Evolutionary conservation across 2,329 filamentous ascomycete species (phyloP), one percentile per base, ranked within the genome.

Genomic region (Fusarium scirpi): DNA sequence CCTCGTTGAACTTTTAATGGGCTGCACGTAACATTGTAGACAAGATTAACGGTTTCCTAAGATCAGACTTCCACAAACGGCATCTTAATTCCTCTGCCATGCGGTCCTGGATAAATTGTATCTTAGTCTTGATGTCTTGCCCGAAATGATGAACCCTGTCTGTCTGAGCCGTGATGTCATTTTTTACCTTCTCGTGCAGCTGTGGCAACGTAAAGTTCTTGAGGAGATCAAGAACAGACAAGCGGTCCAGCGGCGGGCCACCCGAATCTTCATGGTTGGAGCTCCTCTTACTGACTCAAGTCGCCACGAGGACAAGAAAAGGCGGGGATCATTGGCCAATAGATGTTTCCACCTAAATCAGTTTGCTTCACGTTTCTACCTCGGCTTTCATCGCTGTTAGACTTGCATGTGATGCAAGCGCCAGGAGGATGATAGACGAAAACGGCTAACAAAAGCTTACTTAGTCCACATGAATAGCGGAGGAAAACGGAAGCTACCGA

Each of bases 141-240:
- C n/a, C n/a, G n/a, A n/a, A n/a, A n/a, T n/a, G n/a, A n/a, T n/a
- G n/a, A n/a, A n/a, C n/a, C n/a, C n/a, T n/a, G n/a, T n/a, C n/a
- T n/a, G n/a, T n/a, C 81, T 98, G 94, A 8, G 90, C 88, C 29
- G 91, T 91, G 62, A 98, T 86, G 41, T 92, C 6, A 4, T 91
- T 91, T 77, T 98, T 94, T 70, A 98, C 86, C 83, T 92, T 96
- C 81, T 98, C 96, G 22, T 99, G 87, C 74, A 95, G 92, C 76
- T 97, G 92, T 2, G 94, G 92, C 30, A 99, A 85, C 8, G 94
- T 93, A 70, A 99, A 89, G 78, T 98, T 98, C 81, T 98, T 94
- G 71, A 99, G 88, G 49, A 99, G 86, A 78, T 99, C 96, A 75
- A 99, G 94, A 61, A 98, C 89, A 40, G 92, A 94, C 58, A 99